A percentile compares a stretch with the other conserved stretches of the same genome.
Evolutionary conservation across 2,329 filamentous ascomycete genomes (phyloP).

Genomic region (Aspergillus piperis): DNA sequence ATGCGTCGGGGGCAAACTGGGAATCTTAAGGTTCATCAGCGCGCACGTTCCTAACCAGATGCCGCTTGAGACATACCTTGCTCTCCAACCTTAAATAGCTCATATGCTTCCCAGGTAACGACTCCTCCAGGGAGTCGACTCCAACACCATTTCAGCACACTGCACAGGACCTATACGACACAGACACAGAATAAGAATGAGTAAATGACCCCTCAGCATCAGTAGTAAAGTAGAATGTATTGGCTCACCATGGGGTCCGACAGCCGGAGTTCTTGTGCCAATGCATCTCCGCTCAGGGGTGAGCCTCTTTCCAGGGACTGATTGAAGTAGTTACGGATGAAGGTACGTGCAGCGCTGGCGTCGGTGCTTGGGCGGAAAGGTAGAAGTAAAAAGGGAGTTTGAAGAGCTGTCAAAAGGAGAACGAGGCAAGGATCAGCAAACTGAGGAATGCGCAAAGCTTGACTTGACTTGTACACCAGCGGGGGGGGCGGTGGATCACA

Average conservation of each 20-base stretch:
- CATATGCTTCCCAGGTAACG: conserved; percentile 95
- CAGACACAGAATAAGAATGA: conserved; percentile 13
- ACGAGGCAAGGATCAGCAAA: conserved; percentile 33
- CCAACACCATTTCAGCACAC: conserved; percentile 98
- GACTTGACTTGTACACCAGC: conserved; percentile 24
- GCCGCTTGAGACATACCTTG: conserved; percentile 61
- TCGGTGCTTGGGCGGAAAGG: conserved; percentile 94
- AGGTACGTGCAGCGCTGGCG: conserved; percentile 85
- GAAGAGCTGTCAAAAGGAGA: conserved; percentile 63
- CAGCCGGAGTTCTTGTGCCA: conserved; percentile 85
- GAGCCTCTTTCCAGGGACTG: conserved; percentile 60
- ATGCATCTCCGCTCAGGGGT: conserved; percentile 64
- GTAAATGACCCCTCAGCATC: neutral
- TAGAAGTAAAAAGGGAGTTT: conserved; percentile 87
- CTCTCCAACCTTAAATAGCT: conserved; percentile 93
- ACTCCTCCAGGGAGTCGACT: conserved; percentile 86
- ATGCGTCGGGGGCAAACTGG: conserved; percentile 85
- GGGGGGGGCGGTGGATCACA: conserved; percentile 20
- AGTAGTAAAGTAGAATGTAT: neutral
- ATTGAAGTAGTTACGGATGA: conserved; percentile 90
- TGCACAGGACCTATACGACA: conserved; percentile 73
- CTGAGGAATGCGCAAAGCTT: conserved; percentile 27
- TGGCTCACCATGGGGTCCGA: conserved; percentile 83
- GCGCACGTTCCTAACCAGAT: conserved; percentile 7
- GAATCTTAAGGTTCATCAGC: conserved; percentile 68